Base-by-base conservation (phyloP, 345 rosid species). In the Abelmoschus esculentus region DNA sequence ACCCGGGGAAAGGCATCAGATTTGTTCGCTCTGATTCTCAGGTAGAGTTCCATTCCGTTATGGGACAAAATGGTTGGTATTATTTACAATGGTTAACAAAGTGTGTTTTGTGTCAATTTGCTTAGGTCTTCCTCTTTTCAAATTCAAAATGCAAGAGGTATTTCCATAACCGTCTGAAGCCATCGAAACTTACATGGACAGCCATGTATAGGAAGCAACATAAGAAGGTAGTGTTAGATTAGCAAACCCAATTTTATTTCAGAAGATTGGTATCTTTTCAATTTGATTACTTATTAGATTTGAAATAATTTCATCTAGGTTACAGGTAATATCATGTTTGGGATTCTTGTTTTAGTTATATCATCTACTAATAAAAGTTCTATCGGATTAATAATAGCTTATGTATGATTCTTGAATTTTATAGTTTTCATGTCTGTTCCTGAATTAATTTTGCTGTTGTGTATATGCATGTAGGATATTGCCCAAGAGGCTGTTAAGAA, bases 91-190 rank as follows among this genome's bases (percentile, higher is more conserved):
- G 54, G 18, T 52, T 50, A 31, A 17, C 29, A 26, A 32, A 47
- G 31, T 31, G 6, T 49, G 17, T 49, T 49, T 1, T 53, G 57
- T 13, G 1, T 54, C 12, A 7, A 19, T 54, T 54, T 56, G 28
- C 12, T 17, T 49, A 95, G 99, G 99, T 91, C 3, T 93, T 91
- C 86, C 87, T 93, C 81, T 91, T 93, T 55, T 75, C 77, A 29
- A 95, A 91, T 78, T 91, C 99, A 0, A 95, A 95, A 55, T 95
- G 96, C 82, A 89, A 91, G 83, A 82, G 93, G 84, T 91, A 95
- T 75, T 91, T 95, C 82, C 96, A 91, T 85, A 91, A 89, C 75
- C 83, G 90, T 29, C 69, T 89, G 83, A 93, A 91, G 91, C 97
- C 96, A 0, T 93, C 96, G 0, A 91, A 93, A 87, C 96, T 93